Evolutionary conservation across 495 filamentous ascomycete species (phyloP), one percentile per base, ranked within the genome.

Genomic region (Penicillium chermesinum): DNA sequence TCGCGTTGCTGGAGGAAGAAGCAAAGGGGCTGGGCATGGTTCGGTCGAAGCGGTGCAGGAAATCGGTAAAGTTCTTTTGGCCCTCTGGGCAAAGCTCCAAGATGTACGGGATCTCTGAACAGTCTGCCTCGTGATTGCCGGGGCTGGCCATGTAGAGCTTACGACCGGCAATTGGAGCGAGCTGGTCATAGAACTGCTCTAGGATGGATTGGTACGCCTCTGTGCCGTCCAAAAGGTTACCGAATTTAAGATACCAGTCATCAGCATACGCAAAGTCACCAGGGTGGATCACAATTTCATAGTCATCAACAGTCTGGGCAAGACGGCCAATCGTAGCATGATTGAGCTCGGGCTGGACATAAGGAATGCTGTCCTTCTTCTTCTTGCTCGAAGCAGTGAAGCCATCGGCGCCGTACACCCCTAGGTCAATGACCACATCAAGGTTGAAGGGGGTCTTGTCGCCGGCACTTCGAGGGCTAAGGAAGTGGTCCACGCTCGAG

Each of bases 61-160:
- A 80, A 45, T 79, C 79, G 12, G 78, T 82, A 53, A 82, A 82
- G 57, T 82, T 82, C 55, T 71, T 76, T 59, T 84, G 79, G 7
- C 78, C 79, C 3, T 70, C 61, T 0, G 72, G 68, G 58, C 80
- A 84, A 0, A 80, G 65, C 0, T 60, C 59, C 2, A 61, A 58
- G 0, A 70, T 64, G 41, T 66, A 64, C 1, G 73, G 70, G 12
- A 73, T 64, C 20, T 74, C 67, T 0, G 57, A 46, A 53, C 77
- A 81, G 49, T 72, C 71, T 6, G 76, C 75, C 54, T 81, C 77
- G 58, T 81, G 77, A 60, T 78, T 81, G 1, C 74, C 74, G 0
- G 75, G 72, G n/a, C 65, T 64, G 32, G 76, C 74, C 73, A 81
- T 78, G 57, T 81, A 81, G 1, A 67, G 64, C 41, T 71, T 74